Evolutionary conservation across 1,284 basidiomycete species (phyloP).

Genomic region (Anthracocystis setariae): DNA sequence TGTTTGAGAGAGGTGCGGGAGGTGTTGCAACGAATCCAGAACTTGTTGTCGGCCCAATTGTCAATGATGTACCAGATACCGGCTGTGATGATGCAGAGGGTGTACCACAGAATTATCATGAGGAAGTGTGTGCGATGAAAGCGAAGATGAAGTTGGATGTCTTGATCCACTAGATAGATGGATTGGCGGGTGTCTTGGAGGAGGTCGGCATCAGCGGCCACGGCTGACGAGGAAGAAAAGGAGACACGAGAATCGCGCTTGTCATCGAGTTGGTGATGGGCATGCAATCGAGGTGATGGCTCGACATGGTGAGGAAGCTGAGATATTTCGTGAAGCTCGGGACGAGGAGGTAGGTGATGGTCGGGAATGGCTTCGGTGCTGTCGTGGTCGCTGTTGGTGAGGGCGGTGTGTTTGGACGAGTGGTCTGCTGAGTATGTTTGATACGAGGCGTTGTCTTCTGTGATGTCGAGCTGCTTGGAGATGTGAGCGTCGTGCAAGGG

Average conservation of each 20-base stretch:
- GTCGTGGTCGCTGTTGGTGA: slow-evolving; percentile 7
- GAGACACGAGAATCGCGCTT: slow-evolving; percentile 29
- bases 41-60: slow-evolving; percentile 44
- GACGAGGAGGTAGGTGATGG: slow-evolving; percentile 34
- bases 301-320: slow-evolving; percentile 1
- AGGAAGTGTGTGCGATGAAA: slow-evolving; percentile 32
- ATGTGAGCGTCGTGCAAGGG: slow-evolving; percentile 20
- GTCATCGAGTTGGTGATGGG: background rate
- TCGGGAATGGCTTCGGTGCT: slow-evolving; percentile 21
- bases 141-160: slow-evolving; percentile 43
- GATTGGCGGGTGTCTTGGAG: slow-evolving; percentile 17
- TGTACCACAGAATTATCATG: slow-evolving; percentile 38
- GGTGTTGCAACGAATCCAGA: slow-evolving; percentile 45
- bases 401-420: slow-evolving; percentile 14
- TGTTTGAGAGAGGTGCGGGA: slow-evolving; percentile 7
- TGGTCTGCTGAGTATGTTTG: slow-evolving; percentile 6
- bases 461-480: slow-evolving; percentile 8
- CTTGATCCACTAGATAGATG: slow-evolving; percentile 49
- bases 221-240: slow-evolving; percentile 7
- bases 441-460: background rate
- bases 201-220: background rate
- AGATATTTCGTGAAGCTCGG: slow-evolving; percentile 22
- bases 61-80: slow-evolving; percentile 42
- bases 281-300: background rate
- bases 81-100: slow-evolving; percentile 41